Base-by-base conservation (phyloP, 2,329 filamentous ascomycete species). In the Epicoccum nigrum region DNA sequence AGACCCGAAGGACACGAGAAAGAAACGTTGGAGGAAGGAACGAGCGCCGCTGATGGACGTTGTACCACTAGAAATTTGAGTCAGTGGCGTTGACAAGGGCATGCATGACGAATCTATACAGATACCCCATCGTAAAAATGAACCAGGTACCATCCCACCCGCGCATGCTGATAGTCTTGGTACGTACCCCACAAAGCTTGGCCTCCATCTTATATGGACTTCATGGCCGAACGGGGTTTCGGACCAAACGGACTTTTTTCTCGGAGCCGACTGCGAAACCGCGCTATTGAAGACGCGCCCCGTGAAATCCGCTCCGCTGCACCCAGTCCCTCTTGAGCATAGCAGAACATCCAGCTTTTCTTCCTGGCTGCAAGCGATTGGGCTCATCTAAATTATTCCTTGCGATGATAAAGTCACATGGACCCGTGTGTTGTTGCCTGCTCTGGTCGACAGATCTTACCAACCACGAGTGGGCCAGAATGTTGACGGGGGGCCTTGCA, bases 21-120 rank as follows among this genome's bases (percentile, higher is more conserved):
- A 68, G 77, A 47, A 77, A 79, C 54, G 64, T 74, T 12, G 78
- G 75, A 20, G 77, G 74, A 0, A 67, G 76, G 34, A 73, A 72
- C 4, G 78, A 81, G 65, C 62, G 67, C 19, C 64, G 68, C 16
- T 58, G 63, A 45, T 20, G 12, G 13, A 3, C 16, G 33, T 16
- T 39, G 21, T 30, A 33, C 5, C 12, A 44, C 16, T 21, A 20
- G 16, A 16, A 20, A 12, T 15, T 20, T 33, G 4, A 11, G 19
- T 39, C 17, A 21, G 16, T 38, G 38, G 49, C 43, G 43, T 52
- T 43, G 7, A 16, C 17, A 13, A n/a, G 16, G 7, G 25, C 30
- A 27, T 15, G 32, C 16, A 37, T 21, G 19, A 23, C 13, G 20
- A 9, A 25, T 6, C 16, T 42, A 21, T 47, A 32, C 27, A 27